A percentile compares a stretch with the other conserved stretches of the same genome.
Evolutionary conservation across 1,284 basidiomycete genomes (phyloP).

Genomic region (Fomitopsis pinicola): DNA sequence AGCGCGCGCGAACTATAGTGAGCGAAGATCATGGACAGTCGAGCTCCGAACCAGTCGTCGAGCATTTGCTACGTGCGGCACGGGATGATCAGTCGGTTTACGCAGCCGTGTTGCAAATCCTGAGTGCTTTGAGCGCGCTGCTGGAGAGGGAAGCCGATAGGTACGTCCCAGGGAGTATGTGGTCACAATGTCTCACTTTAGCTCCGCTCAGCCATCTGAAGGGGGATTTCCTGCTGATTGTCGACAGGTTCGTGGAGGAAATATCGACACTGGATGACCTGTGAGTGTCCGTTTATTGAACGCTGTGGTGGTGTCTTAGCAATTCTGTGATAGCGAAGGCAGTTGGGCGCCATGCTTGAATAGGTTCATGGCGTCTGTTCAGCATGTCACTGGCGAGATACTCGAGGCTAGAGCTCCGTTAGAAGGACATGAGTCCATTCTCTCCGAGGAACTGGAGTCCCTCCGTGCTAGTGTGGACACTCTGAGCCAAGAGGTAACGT

Average conservation of each 20-base stretch:
- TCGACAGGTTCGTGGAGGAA: conserved; percentile 71
- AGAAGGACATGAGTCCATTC: conserved; percentile 37
- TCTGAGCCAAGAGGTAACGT: conserved; percentile 57
- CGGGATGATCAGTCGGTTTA: conserved; percentile 55
- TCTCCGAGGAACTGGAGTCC: conserved; percentile 60
- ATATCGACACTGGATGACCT: conserved; percentile 54
- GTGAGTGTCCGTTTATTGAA: conserved; percentile 32
- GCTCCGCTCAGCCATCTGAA: conserved; percentile 52
- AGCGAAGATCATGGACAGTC: conserved; percentile 35
- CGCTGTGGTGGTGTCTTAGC: background rate
- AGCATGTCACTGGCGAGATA: conserved; percentile 64
- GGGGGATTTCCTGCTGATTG: conserved; percentile 52
- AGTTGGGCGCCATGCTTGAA: conserved; percentile 63
- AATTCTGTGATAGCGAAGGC: conserved; percentile 42
- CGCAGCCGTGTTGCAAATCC: conserved; percentile 48
- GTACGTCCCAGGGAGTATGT: conserved; percentile 28
- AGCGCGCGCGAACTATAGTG: conserved; percentile 50
- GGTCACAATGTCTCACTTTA: background rate
- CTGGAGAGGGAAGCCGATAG: conserved; percentile 57
- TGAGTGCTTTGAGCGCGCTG: conserved; percentile 51
- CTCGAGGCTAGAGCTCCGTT: conserved; percentile 47
- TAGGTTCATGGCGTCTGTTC: conserved; percentile 57
- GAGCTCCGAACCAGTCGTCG: conserved; percentile 47
- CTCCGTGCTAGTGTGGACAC: conserved; percentile 56
- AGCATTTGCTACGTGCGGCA: conserved; percentile 54